Conservation (phyloP, 345 rosid species). For the Eucalyptus marginata region DNA sequence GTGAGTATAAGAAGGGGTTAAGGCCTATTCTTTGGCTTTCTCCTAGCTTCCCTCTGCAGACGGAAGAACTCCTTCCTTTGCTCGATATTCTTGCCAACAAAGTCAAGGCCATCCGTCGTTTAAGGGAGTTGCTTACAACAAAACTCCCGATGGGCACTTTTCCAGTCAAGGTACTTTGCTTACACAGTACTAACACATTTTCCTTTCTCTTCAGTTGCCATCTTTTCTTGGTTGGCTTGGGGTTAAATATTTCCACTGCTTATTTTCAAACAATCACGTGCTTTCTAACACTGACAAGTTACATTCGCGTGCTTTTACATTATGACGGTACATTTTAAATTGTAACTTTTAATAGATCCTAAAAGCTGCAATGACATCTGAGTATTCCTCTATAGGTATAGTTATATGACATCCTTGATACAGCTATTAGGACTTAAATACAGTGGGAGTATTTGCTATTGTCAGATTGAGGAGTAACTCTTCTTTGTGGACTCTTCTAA, state of each 20-base stretch:
- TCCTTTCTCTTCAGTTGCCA: background rate
- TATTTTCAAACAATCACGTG: background rate
- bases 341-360: background rate
- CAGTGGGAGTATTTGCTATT: background rate
- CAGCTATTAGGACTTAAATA: background rate
- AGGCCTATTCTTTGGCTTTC: conserved; percentile 96
- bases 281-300: background rate
- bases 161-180: conserved; percentile 75
- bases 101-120: conserved; percentile 94
- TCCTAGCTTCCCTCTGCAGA: conserved; percentile 72
- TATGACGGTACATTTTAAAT: background rate
- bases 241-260: background rate
- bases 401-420: background rate
- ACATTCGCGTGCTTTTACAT: background rate
- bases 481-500: background rate
- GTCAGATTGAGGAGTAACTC: background rate
- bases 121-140: conserved; percentile 89
- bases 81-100: conserved; percentile 98
- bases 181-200: background rate
- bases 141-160: conserved; percentile 91
- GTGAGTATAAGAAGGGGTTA: conserved; percentile 85
- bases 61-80: conserved; percentile 90
- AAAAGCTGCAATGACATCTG: background rate
- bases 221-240: background rate
- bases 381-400: background rate